Percentiles rank a stretch among this genome's conserved stretches.
Evolutionary conservation across 208 protist species (phyloP).

Genomic region (Trichomonas gallinae): DNA sequence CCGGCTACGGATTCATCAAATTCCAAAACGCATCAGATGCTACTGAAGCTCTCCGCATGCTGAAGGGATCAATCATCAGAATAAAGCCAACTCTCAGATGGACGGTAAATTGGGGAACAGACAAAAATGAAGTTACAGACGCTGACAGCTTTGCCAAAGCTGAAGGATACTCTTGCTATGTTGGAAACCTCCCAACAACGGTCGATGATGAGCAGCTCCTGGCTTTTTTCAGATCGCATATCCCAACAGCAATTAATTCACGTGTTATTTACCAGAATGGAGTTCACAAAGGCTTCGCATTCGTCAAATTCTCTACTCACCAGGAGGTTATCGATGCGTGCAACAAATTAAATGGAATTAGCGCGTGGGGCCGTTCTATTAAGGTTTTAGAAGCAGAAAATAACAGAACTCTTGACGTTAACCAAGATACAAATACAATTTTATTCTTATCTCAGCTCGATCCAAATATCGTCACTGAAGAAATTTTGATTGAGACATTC

Average conservation of each 20-base stretch:
- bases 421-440: not conserved
- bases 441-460: not conserved
- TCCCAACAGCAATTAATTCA: not conserved
- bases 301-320: not conserved
- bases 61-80: not conserved
- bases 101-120: not conserved
- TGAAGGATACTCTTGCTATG: not conserved
- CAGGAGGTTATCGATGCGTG: not conserved
- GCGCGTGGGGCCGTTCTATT: not conserved
- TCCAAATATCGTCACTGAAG: not conserved
- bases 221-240: not conserved
- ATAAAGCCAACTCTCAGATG: not conserved
- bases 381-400: not conserved
- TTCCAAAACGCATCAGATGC: not conserved
- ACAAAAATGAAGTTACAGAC: not conserved
- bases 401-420: not conserved
- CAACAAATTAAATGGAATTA: not conserved
- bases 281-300: not conserved
- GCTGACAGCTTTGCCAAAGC: not conserved
- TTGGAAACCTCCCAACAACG: not conserved
- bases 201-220: not conserved
- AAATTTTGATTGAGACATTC: not conserved
- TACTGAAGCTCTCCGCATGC: not conserved
- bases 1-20: not conserved
- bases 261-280: not conserved